Evolutionary conservation across 306 rosid species (phyloP).

Genomic region (Mimosa bimucronata): DNA sequence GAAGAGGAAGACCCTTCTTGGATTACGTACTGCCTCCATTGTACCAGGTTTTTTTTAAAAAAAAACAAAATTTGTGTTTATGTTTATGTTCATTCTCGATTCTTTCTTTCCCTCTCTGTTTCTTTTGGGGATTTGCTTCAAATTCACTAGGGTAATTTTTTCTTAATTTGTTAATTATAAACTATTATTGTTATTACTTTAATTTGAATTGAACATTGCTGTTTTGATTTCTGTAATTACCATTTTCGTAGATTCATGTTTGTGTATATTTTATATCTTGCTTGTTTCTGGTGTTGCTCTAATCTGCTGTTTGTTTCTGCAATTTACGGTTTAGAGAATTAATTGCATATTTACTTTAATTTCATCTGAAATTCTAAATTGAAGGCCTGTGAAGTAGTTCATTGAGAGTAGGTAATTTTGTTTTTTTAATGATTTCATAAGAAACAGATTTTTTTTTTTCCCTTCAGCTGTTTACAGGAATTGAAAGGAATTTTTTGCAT

Average conservation of each 20-base stretch:
- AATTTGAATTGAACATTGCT: neutral
- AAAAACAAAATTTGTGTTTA: too few relatives aligned
- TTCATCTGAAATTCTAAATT: neutral
- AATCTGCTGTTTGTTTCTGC: neutral
- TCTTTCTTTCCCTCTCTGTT: neutral
- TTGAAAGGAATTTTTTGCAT: too few relatives aligned
- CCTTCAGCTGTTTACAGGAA: too few relatives aligned
- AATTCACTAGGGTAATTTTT: neutral
- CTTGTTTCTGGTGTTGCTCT: too few relatives aligned
- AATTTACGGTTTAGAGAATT: neutral
- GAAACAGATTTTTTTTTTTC: too few relatives aligned
- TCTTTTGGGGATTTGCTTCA: constrained; percentile 30
- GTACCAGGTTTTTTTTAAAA: constrained; percentile 15
- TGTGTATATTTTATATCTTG: too few relatives aligned
- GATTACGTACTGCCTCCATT: constrained; percentile 51
- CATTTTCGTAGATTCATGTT: too few relatives aligned
- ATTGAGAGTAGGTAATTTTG: too few relatives aligned
- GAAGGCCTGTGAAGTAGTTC: neutral
- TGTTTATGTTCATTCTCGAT: neutral
- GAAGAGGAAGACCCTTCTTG: constrained; percentile 51
- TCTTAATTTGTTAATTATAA: neutral
- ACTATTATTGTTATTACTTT: neutral
- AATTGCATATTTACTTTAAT: neutral
- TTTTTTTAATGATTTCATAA: too few relatives aligned
- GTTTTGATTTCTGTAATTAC: constrained; percentile 10